A percentile compares a stretch with the other conserved stretches of the same genome.
Conservation (phyloP, 441 rosid genomes). For the Bocquillonia castaneifolia region DNA sequence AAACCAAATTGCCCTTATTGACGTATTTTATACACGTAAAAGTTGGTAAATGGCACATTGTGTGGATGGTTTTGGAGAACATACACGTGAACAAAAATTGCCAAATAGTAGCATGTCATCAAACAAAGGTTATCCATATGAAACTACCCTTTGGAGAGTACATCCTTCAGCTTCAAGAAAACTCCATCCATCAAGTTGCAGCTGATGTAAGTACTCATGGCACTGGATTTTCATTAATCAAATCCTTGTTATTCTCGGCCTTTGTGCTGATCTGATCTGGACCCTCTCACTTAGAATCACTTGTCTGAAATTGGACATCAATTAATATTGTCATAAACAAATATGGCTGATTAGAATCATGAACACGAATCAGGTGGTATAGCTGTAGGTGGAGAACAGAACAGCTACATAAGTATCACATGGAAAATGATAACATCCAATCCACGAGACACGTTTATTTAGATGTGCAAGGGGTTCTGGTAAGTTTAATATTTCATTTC, state of each 20-base stretch:
- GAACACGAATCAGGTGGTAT: no score
- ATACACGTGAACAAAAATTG: neutral
- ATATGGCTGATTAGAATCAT: neutral
- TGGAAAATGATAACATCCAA: neutral
- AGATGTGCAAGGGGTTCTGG: neutral
- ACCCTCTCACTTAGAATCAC: slow-evolving; percentile 2
- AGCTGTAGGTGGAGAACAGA: neutral
- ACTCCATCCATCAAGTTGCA: neutral
- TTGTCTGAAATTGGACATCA: slow-evolving; percentile 16
- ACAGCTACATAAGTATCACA: neutral
- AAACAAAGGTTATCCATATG: neutral
- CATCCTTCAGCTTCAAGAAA: neutral
- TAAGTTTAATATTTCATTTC: neutral
- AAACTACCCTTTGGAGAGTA: neutral
- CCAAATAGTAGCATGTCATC: no score
- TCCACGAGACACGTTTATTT: neutral
- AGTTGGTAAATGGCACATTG: no score
- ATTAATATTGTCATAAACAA: neutral
- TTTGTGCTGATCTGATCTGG: no score
- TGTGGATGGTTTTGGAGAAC: neutral
- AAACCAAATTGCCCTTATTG: no score
- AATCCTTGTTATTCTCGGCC: no score
- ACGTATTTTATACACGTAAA: no score
- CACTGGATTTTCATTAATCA: neutral
- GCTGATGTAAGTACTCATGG: neutral